These are phyloP conservation scores for Trichosporon coremiiforme DNA, from an alignment of 1,284 basidiomycete species.

Conservation along the genomic window DNA sequence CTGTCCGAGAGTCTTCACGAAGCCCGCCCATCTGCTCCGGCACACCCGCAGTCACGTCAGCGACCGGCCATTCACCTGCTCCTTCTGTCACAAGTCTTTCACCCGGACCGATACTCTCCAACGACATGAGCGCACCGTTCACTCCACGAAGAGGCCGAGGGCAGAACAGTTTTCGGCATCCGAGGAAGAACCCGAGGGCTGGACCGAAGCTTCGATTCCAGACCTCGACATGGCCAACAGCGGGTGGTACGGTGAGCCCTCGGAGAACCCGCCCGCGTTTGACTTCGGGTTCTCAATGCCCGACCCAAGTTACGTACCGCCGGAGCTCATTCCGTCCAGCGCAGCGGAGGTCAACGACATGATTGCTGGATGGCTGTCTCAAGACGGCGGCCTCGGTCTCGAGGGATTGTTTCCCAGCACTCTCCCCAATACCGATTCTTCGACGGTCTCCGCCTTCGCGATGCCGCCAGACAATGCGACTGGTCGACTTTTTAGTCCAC, in stretches of 20 bases:
- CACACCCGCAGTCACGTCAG: slow-evolving; percentile 22
- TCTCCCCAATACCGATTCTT: neutral
- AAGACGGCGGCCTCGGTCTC: slow-evolving; percentile 20
- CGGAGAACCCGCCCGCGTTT: neutral
- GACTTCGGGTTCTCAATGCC: neutral
- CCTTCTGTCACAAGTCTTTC: slow-evolving; percentile 21
- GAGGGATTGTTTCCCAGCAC: neutral
- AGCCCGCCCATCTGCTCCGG: slow-evolving; percentile 25
- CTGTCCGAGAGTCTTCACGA: slow-evolving; percentile 25
- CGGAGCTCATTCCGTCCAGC: neutral
- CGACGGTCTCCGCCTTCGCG: neutral
- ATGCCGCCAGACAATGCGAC: too few relatives aligned
- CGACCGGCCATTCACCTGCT: slow-evolving; percentile 25
- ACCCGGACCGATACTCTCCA: slow-evolving; percentile 24
- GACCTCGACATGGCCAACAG: neutral
- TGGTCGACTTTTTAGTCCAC: neutral
- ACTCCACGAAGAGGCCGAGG: slow-evolving; percentile 14
- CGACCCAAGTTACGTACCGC: neutral
- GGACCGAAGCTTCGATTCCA: neutral
- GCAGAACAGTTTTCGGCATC: neutral
- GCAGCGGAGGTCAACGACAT: slow-evolving; percentile 20
- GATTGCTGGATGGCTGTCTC: slow-evolving; percentile 24
- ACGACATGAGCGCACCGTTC: slow-evolving; percentile 24
- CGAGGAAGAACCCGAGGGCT: neutral
- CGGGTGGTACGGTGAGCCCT: neutral